Conservation (phyloP, 768 basidiomycete species). For the Boletus tomentosulus region DNA sequence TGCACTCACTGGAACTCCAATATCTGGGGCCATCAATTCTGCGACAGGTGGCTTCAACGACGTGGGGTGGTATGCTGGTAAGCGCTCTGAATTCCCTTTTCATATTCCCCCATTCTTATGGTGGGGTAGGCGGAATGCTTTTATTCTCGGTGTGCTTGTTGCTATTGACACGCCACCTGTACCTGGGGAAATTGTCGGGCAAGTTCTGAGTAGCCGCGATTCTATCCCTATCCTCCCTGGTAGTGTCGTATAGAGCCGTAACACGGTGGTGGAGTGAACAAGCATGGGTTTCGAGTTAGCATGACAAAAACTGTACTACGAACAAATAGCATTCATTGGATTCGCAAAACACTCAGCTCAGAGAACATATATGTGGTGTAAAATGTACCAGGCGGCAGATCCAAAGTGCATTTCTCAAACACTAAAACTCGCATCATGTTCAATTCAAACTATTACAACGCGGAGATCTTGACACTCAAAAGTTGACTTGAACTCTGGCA, state of each 20-base stretch:
- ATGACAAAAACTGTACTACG: neutral
- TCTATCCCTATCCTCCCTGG: neutral
- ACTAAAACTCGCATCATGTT: no score
- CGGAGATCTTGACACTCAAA: no score
- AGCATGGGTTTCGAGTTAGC: neutral
- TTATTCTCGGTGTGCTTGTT: slow-evolving; percentile 40
- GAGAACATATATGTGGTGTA: no score
- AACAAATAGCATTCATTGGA: no score
- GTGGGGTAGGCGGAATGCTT: slow-evolving; percentile 33
- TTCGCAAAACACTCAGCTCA: no score
- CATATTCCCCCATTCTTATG: neutral
- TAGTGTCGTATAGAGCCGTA: neutral
- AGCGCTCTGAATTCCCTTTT: neutral
- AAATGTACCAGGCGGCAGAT: no score
- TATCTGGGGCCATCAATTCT: slow-evolving; percentile 63
- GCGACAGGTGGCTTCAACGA: slow-evolving; percentile 44
- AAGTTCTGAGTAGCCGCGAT: slow-evolving; percentile 32
- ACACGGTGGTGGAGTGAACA: neutral
- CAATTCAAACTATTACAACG: no score
- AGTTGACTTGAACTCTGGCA: no score
- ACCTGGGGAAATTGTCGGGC: slow-evolving; percentile 38
- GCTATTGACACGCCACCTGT: slow-evolving; percentile 38
- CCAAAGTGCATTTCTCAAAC: no score
- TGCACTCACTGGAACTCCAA: slow-evolving; percentile 65
- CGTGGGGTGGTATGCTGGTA: slow-evolving; percentile 41